Evolutionary conservation across 371 early-diverging fungal species (phyloP).

Genomic region (Choanephora cucurbitarum): DNA sequence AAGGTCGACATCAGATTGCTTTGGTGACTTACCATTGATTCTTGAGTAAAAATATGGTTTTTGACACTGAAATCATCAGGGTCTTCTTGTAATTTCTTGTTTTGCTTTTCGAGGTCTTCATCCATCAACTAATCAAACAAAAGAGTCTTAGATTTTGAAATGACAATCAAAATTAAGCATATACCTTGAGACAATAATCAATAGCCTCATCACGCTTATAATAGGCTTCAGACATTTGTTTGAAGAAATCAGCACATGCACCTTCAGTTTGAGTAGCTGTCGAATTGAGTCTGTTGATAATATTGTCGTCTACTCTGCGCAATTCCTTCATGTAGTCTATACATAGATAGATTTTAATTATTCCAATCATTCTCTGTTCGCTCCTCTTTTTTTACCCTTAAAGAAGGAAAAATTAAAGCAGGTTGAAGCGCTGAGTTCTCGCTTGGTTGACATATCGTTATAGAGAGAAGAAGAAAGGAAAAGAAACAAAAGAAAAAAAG

Average conservation of each 20-base stretch:
- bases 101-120: conserved; percentile 56
- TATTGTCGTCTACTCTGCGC: conserved; percentile 81
- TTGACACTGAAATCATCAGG: conserved; percentile 64
- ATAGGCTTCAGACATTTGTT: conserved; percentile 68
- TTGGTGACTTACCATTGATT: conserved; percentile 56
- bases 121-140: conserved; percentile 59
- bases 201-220: conserved; percentile 68
- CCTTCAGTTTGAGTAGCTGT: conserved; percentile 68
- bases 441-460: conserved; percentile 26
- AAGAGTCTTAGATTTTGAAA: too few species aligned
- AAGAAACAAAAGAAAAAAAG: conserved; percentile 1
- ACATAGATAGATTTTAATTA: background rate
- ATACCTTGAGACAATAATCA: conserved; percentile 69
- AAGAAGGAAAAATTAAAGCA: conserved; percentile 74
- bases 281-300: conserved; percentile 74
- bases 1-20: too few species aligned
- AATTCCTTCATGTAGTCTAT: conserved; percentile 69
- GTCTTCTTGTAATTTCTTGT: conserved; percentile 58
- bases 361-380: too few species aligned
- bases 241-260: conserved; percentile 70
- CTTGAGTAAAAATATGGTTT: conserved; percentile 59
- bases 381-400: conserved; percentile 51
- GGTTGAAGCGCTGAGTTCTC: conserved; percentile 37
- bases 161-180: background rate
- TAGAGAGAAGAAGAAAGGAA: background rate